Evolutionary conservation across 2,329 filamentous ascomycete genomes (phyloP), one percentile per base, ranked within the genome.

Genomic region (Aspergillus niger): DNA sequence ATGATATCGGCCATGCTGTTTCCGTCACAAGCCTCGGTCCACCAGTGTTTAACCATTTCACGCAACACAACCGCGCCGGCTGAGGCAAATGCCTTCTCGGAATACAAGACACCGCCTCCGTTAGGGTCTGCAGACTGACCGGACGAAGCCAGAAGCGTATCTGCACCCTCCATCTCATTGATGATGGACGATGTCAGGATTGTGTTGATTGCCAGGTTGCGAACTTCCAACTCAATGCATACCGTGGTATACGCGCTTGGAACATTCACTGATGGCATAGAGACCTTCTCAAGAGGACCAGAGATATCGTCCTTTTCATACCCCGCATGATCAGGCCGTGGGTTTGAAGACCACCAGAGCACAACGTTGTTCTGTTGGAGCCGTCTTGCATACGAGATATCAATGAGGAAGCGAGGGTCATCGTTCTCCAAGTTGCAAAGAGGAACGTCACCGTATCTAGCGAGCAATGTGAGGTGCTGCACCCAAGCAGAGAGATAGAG

Each of bases 11-110:
- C 96, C 92, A 99, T 97, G 43, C 87, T 89, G 69, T 91, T 96
- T 39, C 92, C 92, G 63, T 87, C 88, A 73, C 91, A 95, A 5
- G 95, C 96, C 76, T 99, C 94, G 1, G 89, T 85, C 95, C 95
- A 99, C 96, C 96, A 99, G 2, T 91, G 86, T 75, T 97, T 97
- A 68, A 99, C 95, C 93, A 99, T 97, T 69, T 98, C 96, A 13
- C 95, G 89, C 3, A 99, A 83, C 0, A 99, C 95, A 6, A 89
- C 85, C 4, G 98, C 91, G 57, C 92, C 91, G 3, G 94, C 92
- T 53, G 92, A 91, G n/a, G 94, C 89, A 73, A 99, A 99, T 0
- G 94, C 91, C 62, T 90, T 95, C 63, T 97, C 92, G 0, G 92
- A 91, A 63, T 91, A 90, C 6, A 96, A 85, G 17, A 89, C 84